phyloP scores from a whole-genome alignment of 305 asterid species.

The Fraxinus sp. region DNA sequence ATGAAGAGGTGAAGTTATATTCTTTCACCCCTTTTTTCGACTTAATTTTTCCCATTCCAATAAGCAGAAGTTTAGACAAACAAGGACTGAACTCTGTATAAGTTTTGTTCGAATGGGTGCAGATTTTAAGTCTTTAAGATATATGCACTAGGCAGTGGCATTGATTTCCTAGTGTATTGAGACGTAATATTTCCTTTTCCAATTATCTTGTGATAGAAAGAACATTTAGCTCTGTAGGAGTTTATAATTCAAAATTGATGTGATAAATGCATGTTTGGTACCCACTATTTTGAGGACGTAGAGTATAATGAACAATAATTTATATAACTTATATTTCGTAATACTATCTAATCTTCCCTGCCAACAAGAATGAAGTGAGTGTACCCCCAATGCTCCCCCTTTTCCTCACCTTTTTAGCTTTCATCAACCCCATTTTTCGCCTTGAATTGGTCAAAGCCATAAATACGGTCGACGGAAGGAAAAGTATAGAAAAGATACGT shows the following conservation, averaged over 20 bases:
- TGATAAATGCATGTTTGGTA: background rate
- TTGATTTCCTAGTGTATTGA: background rate
- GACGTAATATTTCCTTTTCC: background rate
- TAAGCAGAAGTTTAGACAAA: background rate
- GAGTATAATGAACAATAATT: background rate
- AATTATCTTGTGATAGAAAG: background rate
- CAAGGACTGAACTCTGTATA: background rate
- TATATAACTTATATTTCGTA: background rate
- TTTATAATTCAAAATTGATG: background rate
- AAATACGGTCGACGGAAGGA: background rate
- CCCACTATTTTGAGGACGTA: no score
- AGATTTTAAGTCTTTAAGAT: background rate
- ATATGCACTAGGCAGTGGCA: background rate
- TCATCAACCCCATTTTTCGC: background rate
- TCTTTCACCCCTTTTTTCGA: background rate
- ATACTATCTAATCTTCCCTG: background rate
- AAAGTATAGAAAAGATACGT: background rate
- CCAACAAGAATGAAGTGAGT: background rate
- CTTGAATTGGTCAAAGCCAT: background rate
- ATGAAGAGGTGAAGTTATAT: background rate
- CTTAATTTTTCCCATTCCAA: background rate
- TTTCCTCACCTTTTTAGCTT: background rate
- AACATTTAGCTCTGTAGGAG: background rate
- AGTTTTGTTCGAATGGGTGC: background rate
- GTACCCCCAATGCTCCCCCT: background rate